Evolutionary conservation across 2,329 filamentous ascomycete species (phyloP).

Genomic region (Microcyclospora tardicrescens): DNA sequence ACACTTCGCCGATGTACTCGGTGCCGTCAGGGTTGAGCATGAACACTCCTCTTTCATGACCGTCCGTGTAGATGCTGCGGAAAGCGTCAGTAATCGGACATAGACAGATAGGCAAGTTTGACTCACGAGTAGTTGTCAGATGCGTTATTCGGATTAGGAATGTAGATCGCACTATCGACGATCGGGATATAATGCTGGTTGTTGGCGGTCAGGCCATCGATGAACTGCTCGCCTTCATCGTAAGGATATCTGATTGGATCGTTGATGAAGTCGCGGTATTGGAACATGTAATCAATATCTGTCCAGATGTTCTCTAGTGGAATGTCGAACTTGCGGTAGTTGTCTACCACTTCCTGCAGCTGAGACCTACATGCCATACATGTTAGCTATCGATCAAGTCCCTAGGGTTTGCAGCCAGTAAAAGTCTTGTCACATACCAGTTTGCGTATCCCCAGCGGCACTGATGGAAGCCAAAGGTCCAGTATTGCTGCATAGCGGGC

Average conservation of each 20-base stretch:
- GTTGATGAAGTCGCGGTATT: slow-evolving; percentile 47
- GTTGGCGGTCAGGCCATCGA: slow-evolving; percentile 39
- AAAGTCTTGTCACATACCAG: slow-evolving; percentile 29
- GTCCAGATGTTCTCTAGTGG: slow-evolving; percentile 42
- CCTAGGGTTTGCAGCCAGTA: no score
- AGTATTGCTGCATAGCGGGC: slow-evolving; percentile 57
- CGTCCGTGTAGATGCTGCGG: slow-evolving; percentile 18
- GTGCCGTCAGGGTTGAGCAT: slow-evolving; percentile 24
- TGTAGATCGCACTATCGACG: slow-evolving; percentile 54
- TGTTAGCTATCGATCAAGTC: no score
- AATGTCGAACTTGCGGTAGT: slow-evolving; percentile 41
- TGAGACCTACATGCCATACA: slow-evolving; percentile 25
- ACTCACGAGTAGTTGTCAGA: slow-evolving; percentile 43
- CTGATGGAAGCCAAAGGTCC: slow-evolving; percentile 14
- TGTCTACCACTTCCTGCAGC: slow-evolving; percentile 43
- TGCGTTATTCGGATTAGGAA: slow-evolving; percentile 56
- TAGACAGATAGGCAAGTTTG: no score
- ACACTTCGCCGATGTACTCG: slow-evolving; percentile 30
- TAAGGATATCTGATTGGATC: slow-evolving; percentile 41
- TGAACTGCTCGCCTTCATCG: slow-evolving; percentile 37
- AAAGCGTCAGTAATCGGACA: no score
- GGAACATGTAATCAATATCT: slow-evolving; percentile 41
- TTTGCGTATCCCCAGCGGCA: slow-evolving; percentile 12
- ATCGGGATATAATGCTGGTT: slow-evolving; percentile 49
- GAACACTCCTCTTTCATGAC: slow-evolving; percentile 22